Evolutionary conservation across 2,329 filamentous ascomycete genomes (phyloP).

Genomic region (Talaromyces sp.): DNA sequence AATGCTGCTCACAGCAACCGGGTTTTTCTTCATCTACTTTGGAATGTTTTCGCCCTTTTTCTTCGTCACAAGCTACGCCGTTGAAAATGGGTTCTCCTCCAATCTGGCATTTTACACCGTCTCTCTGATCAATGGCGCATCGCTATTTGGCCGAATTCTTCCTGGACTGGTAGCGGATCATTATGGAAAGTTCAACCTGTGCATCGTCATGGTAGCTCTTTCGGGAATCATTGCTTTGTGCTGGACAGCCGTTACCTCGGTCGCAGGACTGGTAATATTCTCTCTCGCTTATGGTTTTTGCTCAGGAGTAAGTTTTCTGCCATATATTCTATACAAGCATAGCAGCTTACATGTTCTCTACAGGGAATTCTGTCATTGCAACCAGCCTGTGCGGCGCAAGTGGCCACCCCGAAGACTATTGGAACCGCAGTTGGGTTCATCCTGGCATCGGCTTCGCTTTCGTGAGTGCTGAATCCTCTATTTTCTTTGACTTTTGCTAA

Average conservation of each 20-base stretch:
- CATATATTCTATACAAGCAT: neutral
- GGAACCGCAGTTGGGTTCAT: constrained; percentile 40
- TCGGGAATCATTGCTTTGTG: constrained; percentile 40
- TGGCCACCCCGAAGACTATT: constrained; percentile 33
- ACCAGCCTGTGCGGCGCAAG: constrained; percentile 39
- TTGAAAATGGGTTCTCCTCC: constrained; percentile 20
- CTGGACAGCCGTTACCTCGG: constrained; percentile 38
- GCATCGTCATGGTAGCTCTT: constrained; percentile 21
- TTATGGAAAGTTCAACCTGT: constrained; percentile 28
- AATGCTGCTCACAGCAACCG: constrained; percentile 22
- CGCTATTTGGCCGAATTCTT: constrained; percentile 31
- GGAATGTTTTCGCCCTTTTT: constrained; percentile 38
- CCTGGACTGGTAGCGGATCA: constrained; percentile 31
- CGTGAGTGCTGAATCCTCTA: constrained; percentile 25
- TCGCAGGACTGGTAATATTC: constrained; percentile 41
- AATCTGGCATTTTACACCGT: constrained; percentile 33
- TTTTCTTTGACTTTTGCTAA: neutral
- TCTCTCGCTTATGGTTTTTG: constrained; percentile 42
- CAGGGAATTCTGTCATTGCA: constrained; percentile 45
- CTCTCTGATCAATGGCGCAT: constrained; percentile 32
- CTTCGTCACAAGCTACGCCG: constrained; percentile 27
- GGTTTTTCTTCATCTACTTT: constrained; percentile 31
- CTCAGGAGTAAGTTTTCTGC: constrained; percentile 34
- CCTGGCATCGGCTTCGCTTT: constrained; percentile 37
- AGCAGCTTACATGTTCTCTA: neutral